Evolutionary conservation across 768 basidiomycete species (phyloP).

Genomic region (Suillus lakei): DNA sequence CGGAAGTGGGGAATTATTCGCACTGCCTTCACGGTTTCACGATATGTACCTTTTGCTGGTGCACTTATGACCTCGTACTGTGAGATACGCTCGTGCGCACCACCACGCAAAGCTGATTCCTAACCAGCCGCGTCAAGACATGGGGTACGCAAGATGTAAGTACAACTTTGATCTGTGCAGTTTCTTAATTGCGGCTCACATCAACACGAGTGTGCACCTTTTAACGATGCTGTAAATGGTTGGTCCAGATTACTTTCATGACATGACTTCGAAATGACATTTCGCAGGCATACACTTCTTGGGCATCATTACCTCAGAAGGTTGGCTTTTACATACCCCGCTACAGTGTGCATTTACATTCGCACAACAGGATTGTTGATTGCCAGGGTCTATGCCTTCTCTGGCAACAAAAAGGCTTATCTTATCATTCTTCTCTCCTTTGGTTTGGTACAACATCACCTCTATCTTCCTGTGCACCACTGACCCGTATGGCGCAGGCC

Average conservation of each 20-base stretch:
- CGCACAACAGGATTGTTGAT: neutral
- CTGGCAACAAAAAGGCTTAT: neutral
- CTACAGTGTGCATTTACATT: neutral
- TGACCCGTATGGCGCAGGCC: neutral
- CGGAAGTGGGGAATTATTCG: slow-evolving; percentile 12
- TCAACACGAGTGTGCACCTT: neutral
- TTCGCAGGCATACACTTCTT: neutral
- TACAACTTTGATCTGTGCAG: neutral
- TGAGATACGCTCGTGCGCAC: neutral
- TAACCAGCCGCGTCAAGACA: neutral
- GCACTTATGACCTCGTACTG: slow-evolving; percentile 12
- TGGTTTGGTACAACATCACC: neutral
- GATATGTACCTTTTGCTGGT: slow-evolving; percentile 11
- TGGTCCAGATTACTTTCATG: neutral
- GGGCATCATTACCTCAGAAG: slow-evolving; percentile 1
- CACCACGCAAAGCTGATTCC: neutral
- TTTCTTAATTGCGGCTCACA: neutral
- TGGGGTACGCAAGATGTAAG: neutral
- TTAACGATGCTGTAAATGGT: neutral
- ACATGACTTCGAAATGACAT: neutral
- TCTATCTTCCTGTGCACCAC: neutral
- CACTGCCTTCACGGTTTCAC: slow-evolving; percentile 4
- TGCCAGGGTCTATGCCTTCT: neutral
- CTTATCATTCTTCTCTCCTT: neutral
- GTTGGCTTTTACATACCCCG: neutral